Evolutionary conservation across 1,284 basidiomycete species (phyloP).

Genomic region (Ustilago curta): DNA sequence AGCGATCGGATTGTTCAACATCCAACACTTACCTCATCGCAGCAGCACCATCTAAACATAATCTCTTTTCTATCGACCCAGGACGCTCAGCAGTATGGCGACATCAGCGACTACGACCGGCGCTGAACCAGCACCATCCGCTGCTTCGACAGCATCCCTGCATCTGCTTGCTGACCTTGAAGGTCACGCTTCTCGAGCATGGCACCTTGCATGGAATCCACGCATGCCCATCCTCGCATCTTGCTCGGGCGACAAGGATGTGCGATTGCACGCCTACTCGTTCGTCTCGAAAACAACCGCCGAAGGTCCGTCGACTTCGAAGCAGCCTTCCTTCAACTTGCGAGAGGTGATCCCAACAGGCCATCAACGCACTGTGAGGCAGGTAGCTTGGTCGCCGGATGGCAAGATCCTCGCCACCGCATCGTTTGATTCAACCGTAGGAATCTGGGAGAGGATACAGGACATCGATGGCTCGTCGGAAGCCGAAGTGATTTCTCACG

Average conservation of each 20-base stretch:
- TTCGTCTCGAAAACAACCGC: conserved; percentile 44
- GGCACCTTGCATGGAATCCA: conserved; percentile 93
- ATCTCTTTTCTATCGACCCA: too few species aligned
- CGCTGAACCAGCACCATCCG: conserved; percentile 2
- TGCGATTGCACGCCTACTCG: conserved; percentile 83
- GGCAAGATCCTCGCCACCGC: conserved; percentile 91
- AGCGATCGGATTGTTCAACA: too few species aligned
- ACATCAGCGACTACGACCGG: conserved; percentile 12
- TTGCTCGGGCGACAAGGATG: conserved; percentile 92
- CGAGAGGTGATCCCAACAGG: conserved; percentile 74
- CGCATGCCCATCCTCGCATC: conserved; percentile 84
- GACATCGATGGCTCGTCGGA: conserved; percentile 39
- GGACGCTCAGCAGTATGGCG: background rate
- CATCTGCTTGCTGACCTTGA: conserved; percentile 44
- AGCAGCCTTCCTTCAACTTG: conserved; percentile 59
- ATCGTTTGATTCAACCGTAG: conserved; percentile 93
- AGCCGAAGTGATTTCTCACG: conserved; percentile 8
- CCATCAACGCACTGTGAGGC: conserved; percentile 90
- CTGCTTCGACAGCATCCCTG: conserved; percentile 17
- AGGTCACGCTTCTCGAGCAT: conserved; percentile 71
- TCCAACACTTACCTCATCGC: too few species aligned
- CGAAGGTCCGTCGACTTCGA: conserved; percentile 44
- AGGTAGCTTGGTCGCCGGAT: conserved; percentile 88
- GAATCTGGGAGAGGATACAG: conserved; percentile 81
- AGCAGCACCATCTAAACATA: background rate